Base-by-base conservation (phyloP, 495 filamentous ascomycete species). In the Xylaria flabelliformis region DNA sequence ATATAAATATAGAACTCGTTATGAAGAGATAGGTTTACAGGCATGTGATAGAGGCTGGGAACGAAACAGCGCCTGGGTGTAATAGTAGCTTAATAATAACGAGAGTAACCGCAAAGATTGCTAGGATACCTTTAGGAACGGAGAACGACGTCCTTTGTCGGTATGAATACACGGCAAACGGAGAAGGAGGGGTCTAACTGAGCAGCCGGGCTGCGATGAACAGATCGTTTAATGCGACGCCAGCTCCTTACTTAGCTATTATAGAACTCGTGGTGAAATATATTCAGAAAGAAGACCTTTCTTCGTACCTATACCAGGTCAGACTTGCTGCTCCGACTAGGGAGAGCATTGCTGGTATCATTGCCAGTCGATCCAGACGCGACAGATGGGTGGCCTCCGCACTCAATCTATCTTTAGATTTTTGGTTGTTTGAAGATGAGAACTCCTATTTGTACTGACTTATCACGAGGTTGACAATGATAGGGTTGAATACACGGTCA, bases 1-100 rank as follows among this genome's bases (percentile, higher is more conserved):
- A 78, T 4, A 89, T 82, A 80, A 89, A 88, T 32, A 89, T 83
- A 80, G 89, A 88, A 39, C 82, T 84, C 44, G 87, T 86, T 0
- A 82, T 87, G 64, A 90, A 36, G 34, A 36, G 34, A 88, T 17
- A 88, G 76, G 39, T 84, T 63, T 29, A 88, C 76, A 73, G 88
- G 79, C 51, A 84, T 4, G 87, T 83, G 8, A 89, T 86, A 21
- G 85, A 86, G 32, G 86, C 83, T 0, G 87, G 87, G 72, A 90
- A 90, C 1, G 83, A 80, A 4, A 88, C 79, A 13, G 82, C 80
- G 67, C 82, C 82, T 12, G 85, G 73, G 46, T 80, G 75, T 61
- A 88, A n/a, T n/a, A n/a, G 84, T n/a, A 86, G 76, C 42, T 80
- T 81, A 70, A 86, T 81, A 26, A 89, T 78, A 19, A 83, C 87